These are phyloP conservation scores for Podospora sp. DNA, from an alignment of 495 filamentous ascomycete species.

Conservation along the genomic window DNA sequence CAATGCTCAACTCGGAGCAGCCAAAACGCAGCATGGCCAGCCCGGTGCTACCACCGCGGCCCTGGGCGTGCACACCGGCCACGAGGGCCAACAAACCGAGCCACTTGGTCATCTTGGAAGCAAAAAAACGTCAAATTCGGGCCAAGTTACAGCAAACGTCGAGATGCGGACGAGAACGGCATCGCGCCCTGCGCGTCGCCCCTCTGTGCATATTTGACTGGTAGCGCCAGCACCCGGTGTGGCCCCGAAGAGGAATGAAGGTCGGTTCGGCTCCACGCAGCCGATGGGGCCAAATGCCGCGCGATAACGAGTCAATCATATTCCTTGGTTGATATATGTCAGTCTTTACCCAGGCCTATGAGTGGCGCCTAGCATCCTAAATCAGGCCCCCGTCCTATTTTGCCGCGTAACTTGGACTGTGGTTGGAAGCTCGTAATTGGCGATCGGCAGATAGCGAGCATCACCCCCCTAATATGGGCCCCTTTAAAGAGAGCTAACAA, in stretches of 20 bases:
- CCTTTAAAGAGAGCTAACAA: not conserved
- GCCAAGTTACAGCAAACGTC: too few relatives aligned
- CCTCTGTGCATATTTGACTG: too few relatives aligned
- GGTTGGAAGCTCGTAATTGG: not conserved
- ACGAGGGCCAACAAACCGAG: not conserved
- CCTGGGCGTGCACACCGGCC: not conserved
- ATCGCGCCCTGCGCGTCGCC: too few relatives aligned
- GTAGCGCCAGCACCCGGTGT: too few relatives aligned
- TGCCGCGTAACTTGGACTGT: not conserved
- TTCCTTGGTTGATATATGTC: not conserved
- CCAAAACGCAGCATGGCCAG: constrained; percentile 8
- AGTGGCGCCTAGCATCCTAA: not conserved
- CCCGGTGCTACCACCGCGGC: not conserved
- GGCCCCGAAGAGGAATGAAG: too few relatives aligned
- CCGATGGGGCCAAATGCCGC: not conserved
- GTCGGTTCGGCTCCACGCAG: not conserved
- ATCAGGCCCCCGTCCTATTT: not conserved
- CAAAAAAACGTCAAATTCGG: not conserved
- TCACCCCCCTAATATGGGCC: not conserved
- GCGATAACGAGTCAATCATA: not conserved
- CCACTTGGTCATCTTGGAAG: not conserved
- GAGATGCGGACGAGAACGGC: too few relatives aligned
- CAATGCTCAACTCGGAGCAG: constrained; percentile 16
- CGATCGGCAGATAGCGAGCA: not conserved
- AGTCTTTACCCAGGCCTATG: not conserved